Evolutionary conservation across 2,329 filamentous ascomycete species (phyloP), one percentile per base, ranked within the genome.

Genomic region (Ophiostoma montium): DNA sequence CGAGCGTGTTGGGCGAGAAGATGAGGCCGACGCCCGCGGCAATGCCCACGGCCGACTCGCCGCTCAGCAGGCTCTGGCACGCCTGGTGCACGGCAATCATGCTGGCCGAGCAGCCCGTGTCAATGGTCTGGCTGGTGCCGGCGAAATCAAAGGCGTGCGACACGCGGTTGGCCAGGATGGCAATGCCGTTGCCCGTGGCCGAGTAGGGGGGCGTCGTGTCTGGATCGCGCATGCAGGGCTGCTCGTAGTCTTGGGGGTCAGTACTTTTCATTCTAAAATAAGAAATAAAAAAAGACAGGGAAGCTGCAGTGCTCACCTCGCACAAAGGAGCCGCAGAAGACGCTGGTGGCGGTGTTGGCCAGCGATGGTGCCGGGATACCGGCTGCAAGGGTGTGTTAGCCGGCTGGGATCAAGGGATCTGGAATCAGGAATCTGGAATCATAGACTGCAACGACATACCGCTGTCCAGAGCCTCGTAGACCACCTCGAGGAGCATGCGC

Each of bases 91-190:
- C 64, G 0, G 71, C 70, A 4, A 76, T 69, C 18, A 79, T 63
- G 45, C 70, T 73, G 11, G 69, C 70, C 21, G 74, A 78, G 59
- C 76, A 80, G 18, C 73, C 76, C 1, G 76, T 79, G 47, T 80
- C 75, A 13, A 80, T 60, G 0, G 73, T 77, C 59, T 78, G 67
- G 55, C 72, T 75, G 2, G 75, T 72, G 0, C 76, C 75, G 12
- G 67, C 65, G 15, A 78, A 61, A 54, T 78, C 69, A 58, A 74
- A 76, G 51, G 66, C 70, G 56, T 77, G 72, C 0, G 73, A 76
- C 12, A 78, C 66, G 0, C 74, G 67, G 56, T 78, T 78, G 3
- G 73, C 66, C 60, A 76, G 65, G 48, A 76, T 71, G 50, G 72
- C 70, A 42, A 69, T 69, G 4, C 70, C 70, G 16, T 70, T 72